Base-by-base conservation (phyloP, 352 stramenopile species). In the Thraustotheca clavata region DNA sequence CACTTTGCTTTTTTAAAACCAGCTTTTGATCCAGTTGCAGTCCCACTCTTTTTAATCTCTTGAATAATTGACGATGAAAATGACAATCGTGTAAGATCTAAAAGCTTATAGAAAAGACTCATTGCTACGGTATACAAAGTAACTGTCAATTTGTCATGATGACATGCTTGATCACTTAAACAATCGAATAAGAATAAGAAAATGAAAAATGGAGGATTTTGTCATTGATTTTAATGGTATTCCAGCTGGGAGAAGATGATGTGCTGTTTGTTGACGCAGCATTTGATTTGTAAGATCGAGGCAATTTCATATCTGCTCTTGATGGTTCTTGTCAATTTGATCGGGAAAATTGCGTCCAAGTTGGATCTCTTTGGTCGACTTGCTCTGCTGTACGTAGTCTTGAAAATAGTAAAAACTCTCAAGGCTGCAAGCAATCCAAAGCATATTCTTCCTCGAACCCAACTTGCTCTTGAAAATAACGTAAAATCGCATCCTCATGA, bases 281-380 rank as follows among this genome's bases (percentile, higher is more conserved):
- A 52, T 18, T 9, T 55, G 9, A 31, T 34, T 18, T 57, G 16
- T n/a, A n/a, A 36, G 22, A 69, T 57, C 2, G 31, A 7, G 6
- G 14, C 43, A 52, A 14, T 52, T 18, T 9, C 1, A 24, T 18
- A 11, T 31, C 31, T 52, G 43, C 11, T 52, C 9, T 52, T 52
- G 24, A 24, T 14, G 24, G 11, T 18, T 9, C 43, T 52, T 31
- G 31, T 31, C 14, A 35, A 24, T 3, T 24, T 52, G 43, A 9
- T 24, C 20, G n/a, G 31, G 46, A 61, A 60, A 39, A 46, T 63
- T n/a, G 43, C 43, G 9, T 52, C 52, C 9, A 49, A 47, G 18
- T 38, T 61, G 14, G 52, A 61, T 18, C 11, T 61, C 20, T 38
- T 61, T 22, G 52, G 52, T 18, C 52, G 52, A 1, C 52, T 61